A percentile compares a stretch with the other conserved stretches of the same genome.
phyloP scores from a whole-genome alignment of 495 filamentous ascomycete species.

The Hypoxylon fuscum region DNA sequence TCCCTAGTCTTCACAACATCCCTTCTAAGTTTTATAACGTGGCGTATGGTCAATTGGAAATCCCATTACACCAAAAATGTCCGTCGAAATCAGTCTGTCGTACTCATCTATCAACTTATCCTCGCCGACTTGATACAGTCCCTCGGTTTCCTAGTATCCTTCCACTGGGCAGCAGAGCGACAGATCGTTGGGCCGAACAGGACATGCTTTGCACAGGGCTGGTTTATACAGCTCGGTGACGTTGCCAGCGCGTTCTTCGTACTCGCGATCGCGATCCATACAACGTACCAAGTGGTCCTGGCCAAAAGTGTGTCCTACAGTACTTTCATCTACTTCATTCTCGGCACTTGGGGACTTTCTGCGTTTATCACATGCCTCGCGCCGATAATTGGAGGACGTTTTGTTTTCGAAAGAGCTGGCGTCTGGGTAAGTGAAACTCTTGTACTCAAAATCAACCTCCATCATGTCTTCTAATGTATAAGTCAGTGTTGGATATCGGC shows the following conservation, averaged over 20 bases:
- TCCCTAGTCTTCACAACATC: conserved; percentile 55
- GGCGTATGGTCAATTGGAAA: conserved; percentile 63
- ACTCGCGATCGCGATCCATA: conserved; percentile 67
- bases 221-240: conserved; percentile 71
- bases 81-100: conserved; percentile 68
- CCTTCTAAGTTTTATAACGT: conserved; percentile 61
- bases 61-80: conserved; percentile 52
- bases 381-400: conserved; percentile 52
- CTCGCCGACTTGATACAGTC: conserved; percentile 70
- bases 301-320: conserved; percentile 56
- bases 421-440: conserved; percentile 57
- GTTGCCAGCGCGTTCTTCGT: conserved; percentile 69
- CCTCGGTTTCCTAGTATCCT: conserved; percentile 64
- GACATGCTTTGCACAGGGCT: conserved; percentile 67
- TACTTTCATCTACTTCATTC: conserved; percentile 54
- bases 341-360: conserved; percentile 61
- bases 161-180: conserved; percentile 63
- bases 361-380: conserved; percentile 61
- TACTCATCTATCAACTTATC: conserved; percentile 73
- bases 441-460: conserved; percentile 1
- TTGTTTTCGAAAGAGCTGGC: conserved; percentile 62
- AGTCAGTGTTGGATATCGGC: conserved; percentile 66
- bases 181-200: conserved; percentile 60
- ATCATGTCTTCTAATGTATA: conserved; percentile 9
- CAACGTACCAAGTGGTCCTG: conserved; percentile 63